Base-by-base conservation (phyloP, 2,329 filamentous ascomycete genomes). In the Fusarium subtropicale region DNA sequence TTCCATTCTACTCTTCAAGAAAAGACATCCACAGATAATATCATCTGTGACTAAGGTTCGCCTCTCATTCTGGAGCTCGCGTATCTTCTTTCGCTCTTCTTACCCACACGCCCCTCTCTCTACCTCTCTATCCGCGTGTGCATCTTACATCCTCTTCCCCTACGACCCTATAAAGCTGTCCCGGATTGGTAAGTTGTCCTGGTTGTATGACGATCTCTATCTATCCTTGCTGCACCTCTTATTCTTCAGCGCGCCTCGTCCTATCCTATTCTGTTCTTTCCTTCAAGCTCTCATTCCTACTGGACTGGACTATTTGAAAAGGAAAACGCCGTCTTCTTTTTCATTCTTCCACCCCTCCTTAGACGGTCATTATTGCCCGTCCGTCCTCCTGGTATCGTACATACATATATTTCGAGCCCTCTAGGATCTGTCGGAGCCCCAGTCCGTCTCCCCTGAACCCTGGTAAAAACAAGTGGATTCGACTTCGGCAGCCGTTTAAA, bases 181-280 rank as follows among this genome's bases (percentile, higher is more conserved):
- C 69, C 62, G 71, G 67, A 74, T 72, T 72, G 71, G 71, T 71
- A 70, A 71, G 69, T 69, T 47, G 45, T 46, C 56, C 60, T 64
- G 36, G 33, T 57, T 74, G 71, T 74, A 74, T 74, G 71, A 74
- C 71, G 71, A 71, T 70, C 71, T 68, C 62, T 71, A 61, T 39
- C 30, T 63, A 60, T 65, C 50, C 60, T 70, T 61, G 47, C 60
- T 46, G 50, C 56, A 55, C 33, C 55, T 61, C 62, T 58, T 65
- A 59, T 63, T 63, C 52, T 62, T 44, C 56, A 69, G 20, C 53
- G 36, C 39, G 34, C 47, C 24, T 31, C 30, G 38, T 31, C 47
- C 41, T 60, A 44, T 44, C 20, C 34, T 63, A 38, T 46, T 31
- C 42, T 31, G n/a, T 46, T 34, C 22, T 18, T 33, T 39, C 13